Conservation (phyloP, 2,329 filamentous ascomycete genomes). For the Penicillium sp. region DNA sequence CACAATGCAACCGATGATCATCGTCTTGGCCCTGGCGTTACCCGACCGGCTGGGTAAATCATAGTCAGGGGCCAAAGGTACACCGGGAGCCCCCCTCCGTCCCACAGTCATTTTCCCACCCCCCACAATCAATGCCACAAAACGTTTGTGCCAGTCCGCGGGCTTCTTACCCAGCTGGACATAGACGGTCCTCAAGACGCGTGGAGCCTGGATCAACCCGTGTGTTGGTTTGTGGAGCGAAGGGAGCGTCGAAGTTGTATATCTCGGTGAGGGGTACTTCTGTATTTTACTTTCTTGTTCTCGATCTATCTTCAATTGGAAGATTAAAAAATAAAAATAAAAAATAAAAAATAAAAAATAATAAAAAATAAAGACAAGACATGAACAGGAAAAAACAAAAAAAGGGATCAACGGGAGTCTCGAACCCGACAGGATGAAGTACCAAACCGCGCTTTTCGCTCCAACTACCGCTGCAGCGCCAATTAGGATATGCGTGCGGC, state of each 20-base stretch:
- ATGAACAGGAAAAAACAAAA: no score
- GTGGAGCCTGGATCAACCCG: not conserved
- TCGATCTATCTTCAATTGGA: no score
- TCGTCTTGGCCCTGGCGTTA: not conserved
- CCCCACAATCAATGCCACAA: not conserved
- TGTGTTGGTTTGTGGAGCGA: not conserved
- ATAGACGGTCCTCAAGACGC: not conserved
- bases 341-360: no score
- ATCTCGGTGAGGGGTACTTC: no score
- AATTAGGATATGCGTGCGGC: not conserved
- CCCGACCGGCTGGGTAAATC: not conserved
- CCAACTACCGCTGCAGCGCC: not conserved
- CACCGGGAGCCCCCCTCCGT: not conserved
- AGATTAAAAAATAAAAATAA: no score
- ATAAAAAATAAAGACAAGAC: no score
- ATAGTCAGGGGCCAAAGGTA: not conserved
- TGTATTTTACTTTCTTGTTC: no score
- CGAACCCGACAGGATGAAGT: not conserved
- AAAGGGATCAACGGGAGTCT: not conserved
- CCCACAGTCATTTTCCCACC: not conserved
- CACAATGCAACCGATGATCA: not conserved
- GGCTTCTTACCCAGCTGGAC: not conserved
- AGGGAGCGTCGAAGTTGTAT: not conserved
- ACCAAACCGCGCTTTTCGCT: not conserved
- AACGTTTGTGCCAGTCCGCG: not conserved